Evolutionary conservation across 441 rosid genomes (phyloP).

Genomic region (Gossypium lobatum): DNA sequence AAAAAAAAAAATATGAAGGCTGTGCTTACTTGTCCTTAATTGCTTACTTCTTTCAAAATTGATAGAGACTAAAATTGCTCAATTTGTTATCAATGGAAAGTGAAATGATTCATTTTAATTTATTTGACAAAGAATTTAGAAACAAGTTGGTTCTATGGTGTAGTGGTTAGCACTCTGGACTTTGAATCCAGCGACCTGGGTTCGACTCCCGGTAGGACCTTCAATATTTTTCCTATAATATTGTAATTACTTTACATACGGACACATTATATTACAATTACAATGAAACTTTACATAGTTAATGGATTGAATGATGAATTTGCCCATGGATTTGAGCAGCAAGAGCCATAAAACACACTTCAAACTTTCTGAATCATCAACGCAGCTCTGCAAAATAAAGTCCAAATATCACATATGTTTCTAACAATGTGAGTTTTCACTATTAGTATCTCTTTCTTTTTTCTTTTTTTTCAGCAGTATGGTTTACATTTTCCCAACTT

Average conservation of each 20-base stretch:
- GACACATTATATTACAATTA: constrained; percentile 2
- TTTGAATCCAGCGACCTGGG: constrained; percentile 90
- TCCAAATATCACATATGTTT: neutral
- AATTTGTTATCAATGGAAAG: too few species aligned
- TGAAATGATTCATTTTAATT: too few species aligned
- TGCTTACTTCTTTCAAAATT: too few species aligned
- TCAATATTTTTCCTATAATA: too few species aligned
- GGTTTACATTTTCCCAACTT: neutral
- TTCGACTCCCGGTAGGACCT: constrained; percentile 32
- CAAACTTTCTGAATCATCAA: neutral
- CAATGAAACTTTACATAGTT: neutral
- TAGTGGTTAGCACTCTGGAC: constrained; percentile 67
- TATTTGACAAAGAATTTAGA: too few species aligned
- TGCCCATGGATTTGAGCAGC: neutral
- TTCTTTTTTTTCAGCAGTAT: neutral
- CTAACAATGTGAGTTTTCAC: neutral
- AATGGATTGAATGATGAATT: neutral
- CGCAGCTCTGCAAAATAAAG: neutral
- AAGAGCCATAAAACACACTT: neutral
- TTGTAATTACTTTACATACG: too few species aligned
- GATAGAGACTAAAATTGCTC: too few species aligned
- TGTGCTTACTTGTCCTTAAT: too few species aligned
- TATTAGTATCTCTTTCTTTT: too few species aligned
- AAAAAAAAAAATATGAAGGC: too few species aligned
- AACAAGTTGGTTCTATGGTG: constrained; percentile 10